A percentile compares a stretch with the other conserved stretches of the same genome.
Evolutionary conservation across 106 monocot species (phyloP).

Genomic region (Phalaenopsis equestris): DNA sequence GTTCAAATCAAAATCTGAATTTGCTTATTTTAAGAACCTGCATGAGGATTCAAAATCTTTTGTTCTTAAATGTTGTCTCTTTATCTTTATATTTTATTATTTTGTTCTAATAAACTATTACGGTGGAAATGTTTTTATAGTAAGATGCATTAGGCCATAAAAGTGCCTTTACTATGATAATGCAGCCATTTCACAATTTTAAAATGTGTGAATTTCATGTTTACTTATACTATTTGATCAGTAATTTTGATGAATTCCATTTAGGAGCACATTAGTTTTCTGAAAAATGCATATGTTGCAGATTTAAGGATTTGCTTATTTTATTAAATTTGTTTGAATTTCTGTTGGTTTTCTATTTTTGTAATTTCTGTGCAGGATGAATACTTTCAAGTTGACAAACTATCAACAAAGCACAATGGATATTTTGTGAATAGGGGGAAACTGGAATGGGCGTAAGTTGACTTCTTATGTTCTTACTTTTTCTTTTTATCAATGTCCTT

Average conservation of each 20-base stretch:
- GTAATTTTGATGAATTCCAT: background rate
- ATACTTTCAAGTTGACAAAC: constrained; percentile 96
- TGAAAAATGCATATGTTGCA: background rate
- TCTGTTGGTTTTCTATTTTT: background rate
- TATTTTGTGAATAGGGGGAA: constrained; percentile 98
- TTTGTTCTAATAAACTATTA: background rate
- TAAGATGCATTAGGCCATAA: background rate
- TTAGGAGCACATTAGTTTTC: background rate
- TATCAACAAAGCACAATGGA: constrained; percentile 78
- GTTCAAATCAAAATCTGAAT: background rate
- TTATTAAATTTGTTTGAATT: background rate
- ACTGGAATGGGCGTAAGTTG: constrained; percentile 70
- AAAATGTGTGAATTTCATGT: background rate
- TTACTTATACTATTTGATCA: background rate
- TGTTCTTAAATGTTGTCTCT: background rate
- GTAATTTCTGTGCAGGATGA: constrained; percentile 55
- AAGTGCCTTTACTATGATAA: too few relatives aligned
- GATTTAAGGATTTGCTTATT: background rate
- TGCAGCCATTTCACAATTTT: background rate
- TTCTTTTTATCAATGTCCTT: background rate
- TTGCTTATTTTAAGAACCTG: background rate
- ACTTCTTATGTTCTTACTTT: background rate
- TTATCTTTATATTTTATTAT: background rate
- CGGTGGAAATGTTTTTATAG: background rate
- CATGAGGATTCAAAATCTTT: background rate